A percentile compares a stretch with the other conserved stretches of the same genome.
Evolutionary conservation across 345 rosid species (phyloP).

Genomic region (Angophora floribunda): DNA sequence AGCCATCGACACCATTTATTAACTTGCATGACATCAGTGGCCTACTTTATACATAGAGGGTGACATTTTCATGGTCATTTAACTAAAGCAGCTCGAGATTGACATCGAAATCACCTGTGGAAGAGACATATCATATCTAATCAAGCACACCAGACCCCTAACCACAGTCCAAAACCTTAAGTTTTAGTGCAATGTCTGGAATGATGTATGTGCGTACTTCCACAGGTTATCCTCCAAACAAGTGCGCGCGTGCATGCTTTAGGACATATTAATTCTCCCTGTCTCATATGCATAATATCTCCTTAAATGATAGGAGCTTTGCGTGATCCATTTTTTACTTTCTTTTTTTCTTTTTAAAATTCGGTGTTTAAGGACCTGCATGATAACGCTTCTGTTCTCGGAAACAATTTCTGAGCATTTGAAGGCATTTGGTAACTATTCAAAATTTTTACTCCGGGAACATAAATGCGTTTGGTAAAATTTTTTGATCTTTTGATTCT

Average conservation of each 20-base stretch:
- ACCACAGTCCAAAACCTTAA: neutral
- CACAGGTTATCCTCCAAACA: neutral
- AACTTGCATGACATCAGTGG: neutral
- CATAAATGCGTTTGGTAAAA: too few relatives aligned
- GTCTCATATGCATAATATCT: neutral
- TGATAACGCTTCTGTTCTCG: neutral
- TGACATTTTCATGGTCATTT: neutral
- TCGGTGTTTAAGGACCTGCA: neutral
- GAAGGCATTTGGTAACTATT: too few relatives aligned
- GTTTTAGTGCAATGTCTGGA: neutral
- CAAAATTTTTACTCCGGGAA: neutral
- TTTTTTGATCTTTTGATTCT: too few relatives aligned
- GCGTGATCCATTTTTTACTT: neutral
- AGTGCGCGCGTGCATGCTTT: conserved; percentile 3
- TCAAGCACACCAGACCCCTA: neutral
- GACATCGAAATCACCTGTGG: neutral
- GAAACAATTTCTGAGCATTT: too few relatives aligned
- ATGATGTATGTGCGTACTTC: neutral
- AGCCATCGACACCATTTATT: neutral
- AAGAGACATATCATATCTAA: neutral
- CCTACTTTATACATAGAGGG: neutral
- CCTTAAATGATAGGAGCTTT: neutral
- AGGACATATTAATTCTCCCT: neutral
- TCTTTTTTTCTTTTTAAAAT: neutral
- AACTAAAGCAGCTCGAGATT: neutral